Evolutionary conservation across 1,139 yeast species (phyloP), one percentile per base, ranked within the genome.

Genomic region (Blastobotrys apis): DNA sequence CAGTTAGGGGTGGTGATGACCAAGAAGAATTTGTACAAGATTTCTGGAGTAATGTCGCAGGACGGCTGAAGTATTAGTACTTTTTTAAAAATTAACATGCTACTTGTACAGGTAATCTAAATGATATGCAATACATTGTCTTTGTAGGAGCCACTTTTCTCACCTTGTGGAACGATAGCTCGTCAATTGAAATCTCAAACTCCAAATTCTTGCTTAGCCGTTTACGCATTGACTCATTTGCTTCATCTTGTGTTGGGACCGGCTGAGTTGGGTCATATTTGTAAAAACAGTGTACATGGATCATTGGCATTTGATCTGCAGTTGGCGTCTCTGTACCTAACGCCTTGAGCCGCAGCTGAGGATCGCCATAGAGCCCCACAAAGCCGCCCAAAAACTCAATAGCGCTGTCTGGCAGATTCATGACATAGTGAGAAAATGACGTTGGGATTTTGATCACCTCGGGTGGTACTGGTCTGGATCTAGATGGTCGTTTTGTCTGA

Each of bases 371-470:
- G 16, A 88, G 70, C 0, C 96, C 95, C 45, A 77, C 69, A 57
- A 77, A 90, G 42, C 80, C 84, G 55, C 81, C 80, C 43, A 92
- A 68, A 58, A 94, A 94, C n/a, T 83, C 80, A 23, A 92, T 71
- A 0, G 98, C 97, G 34, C 88, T 75, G 59, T 87, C 98, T 1
- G 99, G 99, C 45, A 94, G 72, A 62, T 94, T 94, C 98, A 94
- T 92, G 9, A 88, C 95, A 59, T 79, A 94, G 60, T 90, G 88
- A 35, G 77, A 67, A 52, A 78, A 73, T 53, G 70, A 75, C 26
- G 65, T 66, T 1, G 97, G 97, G 3, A 88, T 58, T 4, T 49
- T 43, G 37, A 54, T 26, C 12, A 17, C 27, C 33, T 52, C 53
- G 3, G 53, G 45, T 5, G 39, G 35, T 15, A 33, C 41, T 9